These are phyloP conservation scores for Aspergillus caelatus DNA, from an alignment of 2,329 filamentous ascomycete genomes.

Conservation along the genomic window DNA sequence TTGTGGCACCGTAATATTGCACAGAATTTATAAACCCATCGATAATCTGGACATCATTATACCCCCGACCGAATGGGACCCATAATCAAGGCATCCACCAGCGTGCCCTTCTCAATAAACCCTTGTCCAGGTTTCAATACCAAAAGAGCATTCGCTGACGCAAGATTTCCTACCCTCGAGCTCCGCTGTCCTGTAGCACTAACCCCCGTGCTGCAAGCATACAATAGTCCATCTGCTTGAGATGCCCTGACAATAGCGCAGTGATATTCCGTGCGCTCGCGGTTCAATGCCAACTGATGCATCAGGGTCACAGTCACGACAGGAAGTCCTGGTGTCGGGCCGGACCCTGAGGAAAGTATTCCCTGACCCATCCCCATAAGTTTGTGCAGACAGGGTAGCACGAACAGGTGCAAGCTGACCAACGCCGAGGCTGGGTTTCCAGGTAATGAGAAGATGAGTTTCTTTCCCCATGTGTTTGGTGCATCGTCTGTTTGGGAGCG, in stretches of 20 bases:
- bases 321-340: conserved; percentile 66
- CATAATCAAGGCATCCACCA: conserved; percentile 80
- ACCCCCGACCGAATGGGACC: conserved; percentile 45
- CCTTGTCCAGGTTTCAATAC: conserved; percentile 57
- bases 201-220: conserved; percentile 80
- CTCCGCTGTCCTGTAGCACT: conserved; percentile 68
- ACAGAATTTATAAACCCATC: background rate
- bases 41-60: background rate
- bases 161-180: conserved; percentile 84
- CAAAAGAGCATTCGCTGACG: conserved; percentile 82
- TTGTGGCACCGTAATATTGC: background rate
- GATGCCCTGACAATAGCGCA: conserved; percentile 71
- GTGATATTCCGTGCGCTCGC: conserved; percentile 82
- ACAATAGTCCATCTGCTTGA: conserved; percentile 65
- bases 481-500: conserved; percentile 33
- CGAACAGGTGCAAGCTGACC: conserved; percentile 92
- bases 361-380: conserved; percentile 63
- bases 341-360: conserved; percentile 45
- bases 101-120: conserved; percentile 66
- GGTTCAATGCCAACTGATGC: conserved; percentile 74
- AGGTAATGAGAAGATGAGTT: conserved; percentile 84
- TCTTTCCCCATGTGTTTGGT: conserved; percentile 61
- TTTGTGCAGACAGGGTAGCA: conserved; percentile 81
- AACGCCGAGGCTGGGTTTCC: conserved; percentile 93
- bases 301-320: conserved; percentile 70